Conservation (phyloP, 345 rosid species). For the Eucalyptus curtisii region DNA sequence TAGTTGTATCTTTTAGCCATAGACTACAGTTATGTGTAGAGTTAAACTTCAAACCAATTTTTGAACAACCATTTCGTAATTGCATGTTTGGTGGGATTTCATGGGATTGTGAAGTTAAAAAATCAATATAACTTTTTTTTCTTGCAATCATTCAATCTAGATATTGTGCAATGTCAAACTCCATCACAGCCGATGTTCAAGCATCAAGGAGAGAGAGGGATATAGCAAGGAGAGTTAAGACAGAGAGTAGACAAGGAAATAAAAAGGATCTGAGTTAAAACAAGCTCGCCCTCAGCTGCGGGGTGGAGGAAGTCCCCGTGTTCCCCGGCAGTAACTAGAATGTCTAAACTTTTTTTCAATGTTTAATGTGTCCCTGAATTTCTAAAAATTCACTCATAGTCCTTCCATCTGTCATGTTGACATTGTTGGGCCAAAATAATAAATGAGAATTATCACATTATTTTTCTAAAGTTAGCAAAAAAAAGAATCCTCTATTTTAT, state of each 20-base stretch:
- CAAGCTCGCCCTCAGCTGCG: accelerated
- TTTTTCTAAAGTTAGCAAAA: background rate
- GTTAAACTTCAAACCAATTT: background rate
- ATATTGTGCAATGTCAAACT: too few relatives aligned
- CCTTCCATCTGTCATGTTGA: accelerated
- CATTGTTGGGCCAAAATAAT: accelerated
- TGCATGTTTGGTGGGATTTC: background rate
- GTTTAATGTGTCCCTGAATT: background rate
- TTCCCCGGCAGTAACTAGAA: accelerated
- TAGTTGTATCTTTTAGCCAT: background rate
- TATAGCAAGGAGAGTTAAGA: too few relatives aligned
- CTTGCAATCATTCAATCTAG: too few relatives aligned
- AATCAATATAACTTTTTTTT: too few relatives aligned
- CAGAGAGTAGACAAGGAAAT: too few relatives aligned
- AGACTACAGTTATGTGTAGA: background rate
- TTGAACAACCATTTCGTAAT: background rate
- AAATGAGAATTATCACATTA: background rate
- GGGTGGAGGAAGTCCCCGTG: too few relatives aligned
- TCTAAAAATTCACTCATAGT: background rate
- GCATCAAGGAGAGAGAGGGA: background rate
- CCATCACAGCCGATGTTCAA: accelerated
- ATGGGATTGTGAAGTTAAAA: too few relatives aligned
- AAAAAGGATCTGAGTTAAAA: too few relatives aligned
- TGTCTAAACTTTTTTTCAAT: too few relatives aligned
- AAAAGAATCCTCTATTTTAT: background rate